phyloP scores from a whole-genome alignment of 2,329 filamentous ascomycete species.

The Pseudogymnoascus destructans region DNA sequence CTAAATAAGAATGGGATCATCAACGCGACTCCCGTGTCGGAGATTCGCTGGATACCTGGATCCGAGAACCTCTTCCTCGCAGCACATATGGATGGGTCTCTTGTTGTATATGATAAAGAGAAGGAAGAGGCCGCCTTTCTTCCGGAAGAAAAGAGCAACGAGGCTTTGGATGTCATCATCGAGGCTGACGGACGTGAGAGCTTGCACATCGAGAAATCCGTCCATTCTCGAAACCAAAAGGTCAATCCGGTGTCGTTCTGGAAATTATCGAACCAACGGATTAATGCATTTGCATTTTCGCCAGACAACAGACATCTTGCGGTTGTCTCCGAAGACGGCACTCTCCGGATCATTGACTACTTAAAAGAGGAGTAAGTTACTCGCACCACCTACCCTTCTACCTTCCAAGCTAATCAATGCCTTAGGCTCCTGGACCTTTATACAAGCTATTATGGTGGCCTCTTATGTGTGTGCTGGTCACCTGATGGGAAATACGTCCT shows the following conservation, averaged over 20 bases:
- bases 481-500: constrained; percentile 93
- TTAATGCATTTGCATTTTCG: constrained; percentile 86
- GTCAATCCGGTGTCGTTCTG: constrained; percentile 83
- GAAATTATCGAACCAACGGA: constrained; percentile 82
- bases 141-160: constrained; percentile 39
- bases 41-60: constrained; percentile 86
- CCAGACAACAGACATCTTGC: constrained; percentile 79
- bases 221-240: constrained; percentile 88
- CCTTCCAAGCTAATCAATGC: constrained; percentile 12
- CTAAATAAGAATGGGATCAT: constrained; percentile 95
- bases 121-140: constrained; percentile 77
- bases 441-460: constrained; percentile 82
- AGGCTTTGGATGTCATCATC: constrained; percentile 11
- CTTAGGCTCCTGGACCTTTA: constrained; percentile 71
- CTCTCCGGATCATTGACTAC: constrained; percentile 81
- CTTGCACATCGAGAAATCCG: constrained; percentile 74
- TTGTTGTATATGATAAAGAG: constrained; percentile 95
- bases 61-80: constrained; percentile 90
- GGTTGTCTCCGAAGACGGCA: constrained; percentile 83
- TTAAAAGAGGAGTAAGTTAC: constrained; percentile 65
- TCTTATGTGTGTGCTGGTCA: constrained; percentile 93
- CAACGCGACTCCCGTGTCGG: constrained; percentile 70
- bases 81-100: constrained; percentile 77
- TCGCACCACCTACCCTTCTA: background rate
- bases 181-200: constrained; percentile 28